Evolutionary conservation across 1,139 yeast species (phyloP), one percentile per base, ranked within the genome.

Genomic region (Zhuliangozyma blackwelliae): DNA sequence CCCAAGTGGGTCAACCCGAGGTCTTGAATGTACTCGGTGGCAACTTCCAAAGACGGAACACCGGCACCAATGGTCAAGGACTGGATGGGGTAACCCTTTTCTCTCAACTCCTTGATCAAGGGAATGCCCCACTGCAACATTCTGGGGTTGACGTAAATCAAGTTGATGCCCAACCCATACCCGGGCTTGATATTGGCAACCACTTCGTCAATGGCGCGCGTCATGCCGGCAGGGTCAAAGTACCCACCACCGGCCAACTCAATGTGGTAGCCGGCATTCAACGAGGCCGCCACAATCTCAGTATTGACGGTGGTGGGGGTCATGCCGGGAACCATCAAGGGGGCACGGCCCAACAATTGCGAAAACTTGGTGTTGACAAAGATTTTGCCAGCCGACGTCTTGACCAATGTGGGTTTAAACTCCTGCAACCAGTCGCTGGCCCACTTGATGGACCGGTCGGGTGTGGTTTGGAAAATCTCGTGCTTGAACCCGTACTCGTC

Each of bases 81-180:
- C 66, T 92, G 97, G 52, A 92, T 82, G 50, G 98, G 98, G 75
- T 84, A 89, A 33, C 97, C 97, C 57, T 76, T 82, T 50, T 79
- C 84, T 68, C 98, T 82, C 63, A 92, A 77, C 45, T 80, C 84
- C 63, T 81, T 87, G 59, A 92, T 83, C 68, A 92, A 77, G 43
- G 98, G 98, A 61, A 94, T 89, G 66, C 96, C 95, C 98, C 98
- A 94, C 68, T 89, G 96, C 61, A 92, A 76, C 92, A 90, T 87
- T 65, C 92, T 79, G 57, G 99, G 99, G 67, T 84, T 90, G 50
- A 94, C 98, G 57, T 92, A 92, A 55, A 92, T 86, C 59, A 92
- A 79, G 68, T 92, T 92, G 53, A 94, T 72, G 52, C 95, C 87
- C 56, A 92, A 79, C 54, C 97, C 96, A 43, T 80, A 77, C 56